Percentiles rank a stretch among this genome's conserved stretches.
Conservation (phyloP, 768 basidiomycete genomes). For the Suillus brevipes region DNA sequence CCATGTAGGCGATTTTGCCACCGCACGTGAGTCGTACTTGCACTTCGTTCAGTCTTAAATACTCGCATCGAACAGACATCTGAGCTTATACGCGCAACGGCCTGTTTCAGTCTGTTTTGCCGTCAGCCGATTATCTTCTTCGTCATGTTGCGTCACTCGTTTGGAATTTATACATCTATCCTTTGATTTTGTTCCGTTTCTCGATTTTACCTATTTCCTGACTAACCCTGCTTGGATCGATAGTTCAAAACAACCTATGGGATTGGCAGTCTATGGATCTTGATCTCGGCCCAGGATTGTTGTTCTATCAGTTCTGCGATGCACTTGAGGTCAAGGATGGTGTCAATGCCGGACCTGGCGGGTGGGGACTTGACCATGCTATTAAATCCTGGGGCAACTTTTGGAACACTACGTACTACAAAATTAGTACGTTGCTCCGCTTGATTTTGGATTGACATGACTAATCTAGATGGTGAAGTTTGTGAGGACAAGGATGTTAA, state of each 20-base stretch:
- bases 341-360: conserved; percentile 41
- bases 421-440: conserved; percentile 37
- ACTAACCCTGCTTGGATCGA: neutral
- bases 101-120: neutral
- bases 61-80: too few species aligned
- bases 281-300: conserved; percentile 37
- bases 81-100: neutral
- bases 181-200: neutral
- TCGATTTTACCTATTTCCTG: neutral
- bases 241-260: conserved; percentile 43
- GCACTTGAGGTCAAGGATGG: conserved; percentile 40
- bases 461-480: conserved; percentile 36
- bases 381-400: conserved; percentile 59
- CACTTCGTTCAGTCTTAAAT: neutral
- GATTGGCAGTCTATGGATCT: conserved; percentile 70
- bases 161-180: neutral
- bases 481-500: conserved; percentile 48
- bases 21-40: conserved; percentile 42
- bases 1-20: conserved; percentile 68
- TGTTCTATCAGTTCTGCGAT: conserved; percentile 43
- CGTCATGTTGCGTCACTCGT: neutral
- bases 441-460: neutral
- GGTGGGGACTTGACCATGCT: conserved; percentile 66
- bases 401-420: conserved; percentile 53
- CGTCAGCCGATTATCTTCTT: neutral